Base-by-base conservation (phyloP, 768 basidiomycete species). In the Leucosporidium yakuticum region DNA sequence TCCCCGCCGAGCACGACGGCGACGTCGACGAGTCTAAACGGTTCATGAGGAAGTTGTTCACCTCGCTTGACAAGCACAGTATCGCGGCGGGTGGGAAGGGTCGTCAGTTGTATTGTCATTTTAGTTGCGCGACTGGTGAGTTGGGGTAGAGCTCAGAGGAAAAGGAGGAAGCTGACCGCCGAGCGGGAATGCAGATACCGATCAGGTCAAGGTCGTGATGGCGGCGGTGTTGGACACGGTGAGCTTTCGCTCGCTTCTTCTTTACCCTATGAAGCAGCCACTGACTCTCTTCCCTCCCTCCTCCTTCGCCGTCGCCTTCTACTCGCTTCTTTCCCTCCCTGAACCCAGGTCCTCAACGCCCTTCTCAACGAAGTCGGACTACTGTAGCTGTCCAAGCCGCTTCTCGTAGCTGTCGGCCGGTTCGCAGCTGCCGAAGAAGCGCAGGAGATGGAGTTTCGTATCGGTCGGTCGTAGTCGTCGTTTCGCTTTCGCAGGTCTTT, bases 1-100 rank as follows among this genome's bases (percentile, higher is more conserved):
- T 86, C 80, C 78, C 76, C 3, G 91, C 91, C 48, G 21, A 32
- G 11, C 90, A 89, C 20, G 83, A 34, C 85, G 88, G 48, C 17
- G 64, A 90, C 80, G 88, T 95, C 77, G 90, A 95, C 73, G 83
- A 86, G 29, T 94, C 93, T 1, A 95, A 91, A 78, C 86, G 89
- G 74, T 88, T 86, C 77, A 81, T 88, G 69, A 79, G 85, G 17
- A 83, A 85, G 69, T 86, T 90, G 60, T 97, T 98, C 78, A 89
- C 94, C 17, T 85, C 85, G 31, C 84, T 97, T 66, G 97, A 97
- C 78, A 90, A 94, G 81, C 90, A 86, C 67, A 9, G 32, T n/a
- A 87, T 89, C 8, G 39, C 39, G 6, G 14, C 11, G 11, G 39
- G 39, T 3, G 39, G 39, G 14, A 44, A 15, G 29, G 73, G 74